Evolutionary conservation across 805 yeast genomes (phyloP), one percentile per base, ranked within the genome.

Genomic region (Nakazawaea ambrosiae): DNA sequence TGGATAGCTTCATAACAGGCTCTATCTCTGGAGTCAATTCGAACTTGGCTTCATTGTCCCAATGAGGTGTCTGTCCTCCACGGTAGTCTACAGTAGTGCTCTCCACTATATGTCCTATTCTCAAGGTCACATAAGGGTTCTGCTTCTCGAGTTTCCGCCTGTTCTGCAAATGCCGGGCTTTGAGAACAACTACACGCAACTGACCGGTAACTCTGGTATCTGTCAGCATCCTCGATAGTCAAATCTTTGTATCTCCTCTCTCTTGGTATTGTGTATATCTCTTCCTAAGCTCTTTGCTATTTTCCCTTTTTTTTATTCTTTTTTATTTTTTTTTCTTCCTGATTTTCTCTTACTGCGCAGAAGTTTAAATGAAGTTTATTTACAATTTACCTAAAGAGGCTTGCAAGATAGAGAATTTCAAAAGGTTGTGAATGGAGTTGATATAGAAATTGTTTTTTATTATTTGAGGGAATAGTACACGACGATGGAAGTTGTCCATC

Each of bases 31-130:
- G 70, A 1, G 78, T 68, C 19, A 86, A 63, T 27, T 71, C 71
- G 51, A 83, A 85, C 47, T 85, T 63, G 40, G 82, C 65, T 45
- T 84, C 87, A 43, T 78, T 78, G 42, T 85, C 79, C 86, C 97
- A 92, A 16, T 67, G 73, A 1, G 98, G 98, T 4, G 85, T 82
- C 54, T 92, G 98, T 2, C 98, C 98, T 1, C 96, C 98, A 47
- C 97, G 64, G 36, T 75, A 71, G 42, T 84, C 78, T 0, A 86
- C 70, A 25, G 77, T 78, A 1, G 97, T 86, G 50, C 81, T 77
- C 45, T 83, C 78, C 8, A 94, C 90, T 49, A 75, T 73, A 42
- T 85, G 86, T 20, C 89, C 90, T 4, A 92, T 68, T 40, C 97
- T 65, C 10, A 85, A 68, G 5, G 90, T 76, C 43, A 88, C 82